Conservation (phyloP, 2,329 filamentous ascomycete species). For the Orbilia oligospora region DNA sequence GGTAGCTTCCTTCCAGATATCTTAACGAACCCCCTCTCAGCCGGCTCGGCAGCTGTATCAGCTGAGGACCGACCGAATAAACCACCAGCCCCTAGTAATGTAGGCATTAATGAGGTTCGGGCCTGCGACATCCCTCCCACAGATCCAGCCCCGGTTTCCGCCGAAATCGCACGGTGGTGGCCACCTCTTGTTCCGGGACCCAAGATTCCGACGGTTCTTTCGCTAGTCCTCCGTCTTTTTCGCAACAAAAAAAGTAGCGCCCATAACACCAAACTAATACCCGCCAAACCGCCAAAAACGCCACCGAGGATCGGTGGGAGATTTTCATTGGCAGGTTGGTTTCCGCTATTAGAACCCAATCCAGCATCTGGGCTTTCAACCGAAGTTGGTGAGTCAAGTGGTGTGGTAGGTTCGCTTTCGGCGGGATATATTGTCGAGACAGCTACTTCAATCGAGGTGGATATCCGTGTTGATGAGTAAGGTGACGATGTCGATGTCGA, state of each 20-base stretch:
- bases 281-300: constrained; percentile 55
- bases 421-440: constrained; percentile 46
- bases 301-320: constrained; percentile 60
- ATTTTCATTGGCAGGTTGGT: constrained; percentile 36
- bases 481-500: background rate
- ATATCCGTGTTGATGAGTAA: constrained; percentile 21
- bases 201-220: constrained; percentile 31
- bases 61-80: constrained; percentile 44
- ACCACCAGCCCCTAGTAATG: constrained; percentile 34
- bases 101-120: constrained; percentile 48
- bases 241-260: constrained; percentile 51
- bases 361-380: constrained; percentile 10
- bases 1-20: constrained; percentile 55
- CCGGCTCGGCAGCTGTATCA: constrained; percentile 34
- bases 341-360: background rate
- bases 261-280: constrained; percentile 54
- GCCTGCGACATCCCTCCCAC: constrained; percentile 53
- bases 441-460: constrained; percentile 6
- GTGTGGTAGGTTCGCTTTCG: constrained; percentile 51
- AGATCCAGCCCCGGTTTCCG: constrained; percentile 44
- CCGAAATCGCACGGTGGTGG: constrained; percentile 47
- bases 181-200: constrained; percentile 16
- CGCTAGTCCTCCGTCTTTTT: constrained; percentile 32
- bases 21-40: constrained; percentile 53
- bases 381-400: constrained; percentile 46